These are phyloP conservation scores for Lophiostoma macrostomum DNA, from an alignment of 495 filamentous ascomycete genomes.

Conservation along the genomic window DNA sequence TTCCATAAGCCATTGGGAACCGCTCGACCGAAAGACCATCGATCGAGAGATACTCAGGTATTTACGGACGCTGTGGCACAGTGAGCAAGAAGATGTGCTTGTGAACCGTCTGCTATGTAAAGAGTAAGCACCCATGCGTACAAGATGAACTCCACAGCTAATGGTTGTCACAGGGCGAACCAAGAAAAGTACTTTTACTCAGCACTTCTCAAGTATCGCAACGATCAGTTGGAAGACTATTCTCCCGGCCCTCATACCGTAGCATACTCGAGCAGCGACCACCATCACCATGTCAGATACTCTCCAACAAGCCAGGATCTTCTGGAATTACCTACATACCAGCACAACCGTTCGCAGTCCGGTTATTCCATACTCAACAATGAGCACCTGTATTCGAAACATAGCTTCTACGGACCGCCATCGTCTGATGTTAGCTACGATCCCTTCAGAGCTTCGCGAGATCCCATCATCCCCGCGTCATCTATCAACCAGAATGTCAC, in stretches of 20 bases:
- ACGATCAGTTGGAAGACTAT: slow-evolving; percentile 82
- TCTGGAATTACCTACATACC: slow-evolving; percentile 37
- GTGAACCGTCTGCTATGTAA: slow-evolving; percentile 60
- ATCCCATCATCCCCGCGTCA: slow-evolving; percentile 41
- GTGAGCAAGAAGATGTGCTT: slow-evolving; percentile 67
- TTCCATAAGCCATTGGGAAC: slow-evolving; percentile 51
- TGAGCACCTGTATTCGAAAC: slow-evolving; percentile 42
- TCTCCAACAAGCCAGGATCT: slow-evolving; percentile 44
- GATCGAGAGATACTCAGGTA: slow-evolving; percentile 78
- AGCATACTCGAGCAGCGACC: slow-evolving; percentile 79
- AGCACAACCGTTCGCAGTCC: slow-evolving; percentile 56
- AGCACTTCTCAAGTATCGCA: slow-evolving; percentile 72
- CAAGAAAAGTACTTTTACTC: slow-evolving; percentile 91
- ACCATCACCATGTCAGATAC: slow-evolving; percentile 75
- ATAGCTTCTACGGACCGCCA: slow-evolving; percentile 45
- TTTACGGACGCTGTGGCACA: slow-evolving; percentile 84
- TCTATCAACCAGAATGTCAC: slow-evolving; percentile 60
- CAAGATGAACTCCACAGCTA: background rate
- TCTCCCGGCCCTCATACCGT: slow-evolving; percentile 56
- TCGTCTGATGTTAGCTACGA: slow-evolving; percentile 66
- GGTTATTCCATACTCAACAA: slow-evolving; percentile 71
- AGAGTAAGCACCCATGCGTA: slow-evolving; percentile 55
- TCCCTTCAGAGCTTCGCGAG: slow-evolving; percentile 70
- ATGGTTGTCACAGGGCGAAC: slow-evolving; percentile 57
- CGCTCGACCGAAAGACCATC: slow-evolving; percentile 57